Percentiles rank a stretch among this genome's conserved stretches.
phyloP scores from a whole-genome alignment of 2,329 filamentous ascomycete genomes.

The Berkeleyomyces basicola region DNA sequence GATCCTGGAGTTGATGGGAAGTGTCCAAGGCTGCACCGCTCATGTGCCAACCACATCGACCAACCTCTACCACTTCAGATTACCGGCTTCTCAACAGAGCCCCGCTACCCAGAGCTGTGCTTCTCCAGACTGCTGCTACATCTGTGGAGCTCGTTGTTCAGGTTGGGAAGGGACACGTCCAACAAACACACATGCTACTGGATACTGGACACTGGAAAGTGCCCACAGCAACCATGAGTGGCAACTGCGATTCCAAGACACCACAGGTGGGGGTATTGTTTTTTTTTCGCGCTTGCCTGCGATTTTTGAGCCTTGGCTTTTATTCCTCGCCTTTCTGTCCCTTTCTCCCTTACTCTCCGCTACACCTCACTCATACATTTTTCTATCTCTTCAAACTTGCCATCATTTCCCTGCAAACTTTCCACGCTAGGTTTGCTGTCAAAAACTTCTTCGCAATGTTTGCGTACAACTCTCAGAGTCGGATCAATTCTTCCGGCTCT shows the following conservation, averaged over 20 bases:
- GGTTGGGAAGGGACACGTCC: background rate
- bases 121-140: background rate
- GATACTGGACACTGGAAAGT: background rate
- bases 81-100: too few relatives aligned
- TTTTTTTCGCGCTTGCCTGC: background rate
- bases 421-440: background rate
- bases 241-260: background rate
- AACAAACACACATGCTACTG: background rate
- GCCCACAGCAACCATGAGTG: background rate
- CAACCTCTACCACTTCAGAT: too few relatives aligned
- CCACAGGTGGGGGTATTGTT: background rate
- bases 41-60: too few relatives aligned
- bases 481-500: constrained; percentile 1
- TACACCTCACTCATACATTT: background rate
- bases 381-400: background rate
- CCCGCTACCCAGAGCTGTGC: background rate
- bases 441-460: constrained; percentile 4
- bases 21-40: too few relatives aligned
- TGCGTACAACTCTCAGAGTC: constrained; percentile 6
- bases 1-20: too few relatives aligned
- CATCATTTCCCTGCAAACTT: constrained; percentile 2
- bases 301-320: background rate
- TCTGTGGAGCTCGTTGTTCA: background rate
- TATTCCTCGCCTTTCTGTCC: background rate
- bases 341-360: background rate